Evolutionary conservation across 2,329 filamentous ascomycete genomes (phyloP), one percentile per base, ranked within the genome.

Genomic region (Talaromyces sp.): DNA sequence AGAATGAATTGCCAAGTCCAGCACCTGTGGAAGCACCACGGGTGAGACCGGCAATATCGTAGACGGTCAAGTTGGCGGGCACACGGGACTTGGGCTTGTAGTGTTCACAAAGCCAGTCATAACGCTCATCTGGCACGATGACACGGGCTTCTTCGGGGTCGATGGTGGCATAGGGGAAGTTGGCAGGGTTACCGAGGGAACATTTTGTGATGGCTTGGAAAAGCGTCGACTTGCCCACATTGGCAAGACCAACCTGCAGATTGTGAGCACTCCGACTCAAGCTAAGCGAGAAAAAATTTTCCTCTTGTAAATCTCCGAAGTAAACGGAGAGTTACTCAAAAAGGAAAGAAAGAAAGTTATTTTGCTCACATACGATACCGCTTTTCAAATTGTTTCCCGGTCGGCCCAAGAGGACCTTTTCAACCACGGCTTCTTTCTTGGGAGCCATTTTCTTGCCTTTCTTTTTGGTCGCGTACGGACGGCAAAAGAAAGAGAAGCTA

Each of bases 181-280:
- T 99, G 82, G 94, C 94, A 71, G 95, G 95, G 82, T 97, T 99
- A 80, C 95, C 94, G 72, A 99, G 88, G 67, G 87, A 87, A 79
- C 89, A 96, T 84, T 97, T 97, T 75, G 94, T 99, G 80, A 99
- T 97, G 75, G 94, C 92, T 83, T 99, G 95, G 86, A 99, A 99
- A 71, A 99, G 87, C 35, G 95, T 99, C 67, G 94, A 99, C 83
- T 99, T 99, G 79, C 94, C 94, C 70, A 99, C 95, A 79, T 99
- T 99, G 78, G 94, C 94, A 72, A 99, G 88, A 80, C 94, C 94
- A 79, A 99, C 92, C 92, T 96, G 76, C 17, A 46, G 48, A 35
- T 10, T 43, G 26, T 63, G 43, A 58, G 58, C 48, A 68, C 68
- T 66, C 32, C 51, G n/a, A 24, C 54, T 46, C 27, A 35, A 41